Conservation (phyloP, 1,284 basidiomycete genomes). For the Pseudozyma sp. region DNA sequence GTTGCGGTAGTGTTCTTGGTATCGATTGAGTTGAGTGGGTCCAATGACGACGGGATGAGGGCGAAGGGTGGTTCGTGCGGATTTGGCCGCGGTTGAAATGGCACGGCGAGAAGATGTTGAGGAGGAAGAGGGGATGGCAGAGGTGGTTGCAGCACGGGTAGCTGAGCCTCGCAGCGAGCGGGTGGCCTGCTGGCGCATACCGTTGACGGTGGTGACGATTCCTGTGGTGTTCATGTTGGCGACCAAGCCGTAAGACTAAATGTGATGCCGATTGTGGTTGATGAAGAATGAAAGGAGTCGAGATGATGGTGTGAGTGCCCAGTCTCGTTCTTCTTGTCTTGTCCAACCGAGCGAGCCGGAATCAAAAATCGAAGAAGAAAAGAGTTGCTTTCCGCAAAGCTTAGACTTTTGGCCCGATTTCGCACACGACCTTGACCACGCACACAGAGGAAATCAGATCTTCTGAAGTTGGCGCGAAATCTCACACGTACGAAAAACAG, state of each 20-base stretch:
- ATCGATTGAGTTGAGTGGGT: conserved; percentile 78
- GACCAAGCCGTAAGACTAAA: neutral
- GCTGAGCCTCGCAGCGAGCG: conserved; percentile 4
- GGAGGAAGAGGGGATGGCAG: conserved; percentile 6
- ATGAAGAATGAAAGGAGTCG: neutral
- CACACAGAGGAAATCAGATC: neutral
- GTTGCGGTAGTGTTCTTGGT: conserved; percentile 84
- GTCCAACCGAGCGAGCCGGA: neutral
- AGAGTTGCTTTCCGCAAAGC: conserved; percentile 1
- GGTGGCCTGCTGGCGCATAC: conserved; percentile 24
- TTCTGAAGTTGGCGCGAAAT: conserved; percentile 5
- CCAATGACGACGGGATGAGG: conserved; percentile 68
- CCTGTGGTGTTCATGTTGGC: conserved; percentile 31
- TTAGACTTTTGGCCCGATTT: conserved; percentile 2
- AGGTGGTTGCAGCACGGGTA: conserved; percentile 6
- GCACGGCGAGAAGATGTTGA: conserved; percentile 16
- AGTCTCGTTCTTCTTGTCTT: conserved; percentile 7
- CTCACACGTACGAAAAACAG: conserved; percentile 18
- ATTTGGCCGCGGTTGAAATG: conserved; percentile 22
- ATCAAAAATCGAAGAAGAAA: conserved; percentile 10
- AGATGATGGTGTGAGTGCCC: neutral
- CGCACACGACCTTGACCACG: neutral
- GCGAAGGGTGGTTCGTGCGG: conserved; percentile 52
- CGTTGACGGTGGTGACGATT: conserved; percentile 36
- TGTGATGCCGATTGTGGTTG: neutral